Base-by-base conservation (phyloP, 148 eudicot genomes). In the Camellia granthamiana region DNA sequence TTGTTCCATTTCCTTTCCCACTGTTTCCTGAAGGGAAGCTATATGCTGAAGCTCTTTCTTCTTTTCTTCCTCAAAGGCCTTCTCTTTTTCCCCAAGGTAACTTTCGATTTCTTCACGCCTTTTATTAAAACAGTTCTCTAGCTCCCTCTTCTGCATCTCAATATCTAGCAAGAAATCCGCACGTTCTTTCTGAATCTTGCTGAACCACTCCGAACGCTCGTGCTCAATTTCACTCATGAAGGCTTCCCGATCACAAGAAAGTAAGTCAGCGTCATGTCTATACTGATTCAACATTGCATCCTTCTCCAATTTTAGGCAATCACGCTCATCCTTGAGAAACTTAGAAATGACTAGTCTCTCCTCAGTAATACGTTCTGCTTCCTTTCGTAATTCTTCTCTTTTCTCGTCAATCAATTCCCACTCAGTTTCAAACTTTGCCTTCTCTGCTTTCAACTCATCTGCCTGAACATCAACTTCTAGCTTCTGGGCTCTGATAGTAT, bases 341-440 rank as follows among this genome's bases (percentile, higher is more conserved):
- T 88, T 92, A 23, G 88, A 80, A 56, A 90, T 87, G 4, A 81
- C 79, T 54, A 76, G 49, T 85, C 90, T 90, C 87, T 95, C 97
- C 78, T 83, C 91, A 84, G 88, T 90, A 81, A 93, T 83, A 75
- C 85, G 90, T 74, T 90, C 97, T 69, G 90, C 92, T 77, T 93
- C 97, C 78, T 87, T 90, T 43, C 68, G 78, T 49, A 95, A 71
- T 78, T 93, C 97, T 72, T 84, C 90, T 80, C 97, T 88, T 86
- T 93, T 95, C 84, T 89, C 99, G 82, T 95, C 97, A 74, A 95
- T 93, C 60, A 82, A 61, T 64, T 95, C 97, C 97, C 97, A 95
- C 76, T 95, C 97, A 61, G 89, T 84, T 87, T 95, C 99, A 72
- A 95, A 93, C 55, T 92, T 92, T 46, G 92, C 90, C 86, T 95